Conservation (phyloP, 805 yeast species). For the Kazachstania viticola region DNA sequence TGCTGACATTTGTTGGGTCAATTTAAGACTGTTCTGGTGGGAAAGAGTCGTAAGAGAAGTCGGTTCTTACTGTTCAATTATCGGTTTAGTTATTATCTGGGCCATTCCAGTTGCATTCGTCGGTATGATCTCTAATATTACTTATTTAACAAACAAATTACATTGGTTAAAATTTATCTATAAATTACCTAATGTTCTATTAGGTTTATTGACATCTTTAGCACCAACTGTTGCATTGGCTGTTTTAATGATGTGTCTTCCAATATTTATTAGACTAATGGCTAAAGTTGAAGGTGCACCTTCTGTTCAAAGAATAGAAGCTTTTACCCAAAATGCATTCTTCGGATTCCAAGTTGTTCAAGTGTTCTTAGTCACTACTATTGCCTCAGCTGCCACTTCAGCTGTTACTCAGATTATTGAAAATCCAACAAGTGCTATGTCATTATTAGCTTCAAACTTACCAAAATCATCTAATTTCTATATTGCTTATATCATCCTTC, state of each 20-base stretch:
- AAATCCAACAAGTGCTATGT: constrained; percentile 47
- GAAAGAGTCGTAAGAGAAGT: constrained; percentile 47
- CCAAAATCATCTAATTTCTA: constrained; percentile 68
- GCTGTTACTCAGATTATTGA: constrained; percentile 51
- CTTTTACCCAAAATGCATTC: constrained; percentile 54
- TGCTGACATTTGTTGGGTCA: constrained; percentile 53
- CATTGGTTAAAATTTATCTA: constrained; percentile 46
- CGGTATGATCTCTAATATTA: constrained; percentile 60
- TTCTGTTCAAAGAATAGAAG: constrained; percentile 46
- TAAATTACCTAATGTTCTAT: constrained; percentile 38
- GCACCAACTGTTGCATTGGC: constrained; percentile 59
- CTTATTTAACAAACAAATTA: constrained; percentile 46
- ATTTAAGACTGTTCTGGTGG: constrained; percentile 73
- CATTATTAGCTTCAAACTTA: constrained; percentile 48
- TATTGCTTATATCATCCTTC: constrained; percentile 55
- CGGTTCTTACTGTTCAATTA: constrained; percentile 41
- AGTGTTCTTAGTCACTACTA: constrained; percentile 57
- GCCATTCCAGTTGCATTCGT: constrained; percentile 71
- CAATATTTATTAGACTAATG: constrained; percentile 52
- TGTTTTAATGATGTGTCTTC: constrained; percentile 53
- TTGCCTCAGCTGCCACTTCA: constrained; percentile 62
- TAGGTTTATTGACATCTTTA: constrained; percentile 58
- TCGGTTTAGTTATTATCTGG: constrained; percentile 54
- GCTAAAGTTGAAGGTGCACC: constrained; percentile 50
- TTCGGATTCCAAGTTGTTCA: constrained; percentile 63